A percentile compares a stretch with the other conserved stretches of the same genome.
Conservation (phyloP, 2,329 filamentous ascomycete species). For the Aspergillus novofumigatus region DNA sequence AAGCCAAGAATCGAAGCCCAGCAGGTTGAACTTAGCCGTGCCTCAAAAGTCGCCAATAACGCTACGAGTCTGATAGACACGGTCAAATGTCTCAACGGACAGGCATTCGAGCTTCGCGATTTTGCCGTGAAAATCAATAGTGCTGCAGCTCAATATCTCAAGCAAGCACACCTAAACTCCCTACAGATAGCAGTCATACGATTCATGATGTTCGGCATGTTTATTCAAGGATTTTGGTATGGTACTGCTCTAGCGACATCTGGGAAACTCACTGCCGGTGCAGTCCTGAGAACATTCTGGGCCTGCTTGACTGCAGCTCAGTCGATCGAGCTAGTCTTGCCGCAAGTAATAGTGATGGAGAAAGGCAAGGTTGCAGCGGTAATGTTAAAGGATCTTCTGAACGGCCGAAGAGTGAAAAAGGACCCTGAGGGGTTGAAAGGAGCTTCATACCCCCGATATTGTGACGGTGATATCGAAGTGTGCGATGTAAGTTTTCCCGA, state of each 20-base stretch:
- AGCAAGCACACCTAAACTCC: slow-evolving; percentile 65
- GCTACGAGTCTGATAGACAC: slow-evolving; percentile 73
- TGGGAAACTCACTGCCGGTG: slow-evolving; percentile 56
- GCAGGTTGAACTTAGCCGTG: slow-evolving; percentile 61
- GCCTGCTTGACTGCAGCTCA: slow-evolving; percentile 72
- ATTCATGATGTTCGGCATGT: slow-evolving; percentile 71
- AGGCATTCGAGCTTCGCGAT: slow-evolving; percentile 62
- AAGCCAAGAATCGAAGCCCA: slow-evolving; percentile 66
- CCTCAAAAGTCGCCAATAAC: slow-evolving; percentile 67
- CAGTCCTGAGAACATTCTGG: slow-evolving; percentile 82
- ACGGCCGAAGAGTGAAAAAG: slow-evolving; percentile 18
- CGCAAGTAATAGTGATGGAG: slow-evolving; percentile 70
- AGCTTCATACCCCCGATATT: slow-evolving; percentile 37
- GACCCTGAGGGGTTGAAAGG: slow-evolving; percentile 26
- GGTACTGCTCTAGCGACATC: slow-evolving; percentile 65
- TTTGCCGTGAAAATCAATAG: slow-evolving; percentile 57
- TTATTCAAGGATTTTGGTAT: slow-evolving; percentile 88
- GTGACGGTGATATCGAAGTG: slow-evolving; percentile 66
- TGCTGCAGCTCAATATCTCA: slow-evolving; percentile 61
- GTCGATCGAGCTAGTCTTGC: slow-evolving; percentile 67
- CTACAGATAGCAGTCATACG: slow-evolving; percentile 69
- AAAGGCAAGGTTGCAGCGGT: slow-evolving; percentile 74
- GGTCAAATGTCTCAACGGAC: slow-evolving; percentile 80
- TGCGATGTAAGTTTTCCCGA: slow-evolving; percentile 50
- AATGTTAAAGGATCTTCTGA: slow-evolving; percentile 52